phyloP scores from a whole-genome alignment of 106 monocot species.

The Dioscorea alata region DNA sequence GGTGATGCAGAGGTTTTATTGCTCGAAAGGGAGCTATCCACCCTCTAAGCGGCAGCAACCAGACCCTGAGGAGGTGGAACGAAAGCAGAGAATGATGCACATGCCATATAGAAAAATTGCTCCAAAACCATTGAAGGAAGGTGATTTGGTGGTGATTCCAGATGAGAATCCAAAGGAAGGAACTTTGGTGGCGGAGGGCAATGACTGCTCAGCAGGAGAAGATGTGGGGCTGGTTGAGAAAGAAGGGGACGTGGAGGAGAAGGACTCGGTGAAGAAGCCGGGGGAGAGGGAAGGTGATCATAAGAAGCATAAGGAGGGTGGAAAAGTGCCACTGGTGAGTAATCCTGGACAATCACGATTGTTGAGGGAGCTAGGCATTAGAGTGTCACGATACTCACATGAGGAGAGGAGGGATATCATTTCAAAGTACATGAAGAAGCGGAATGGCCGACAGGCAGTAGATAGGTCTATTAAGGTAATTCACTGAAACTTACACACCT shows the following conservation, averaged over 20 bases:
- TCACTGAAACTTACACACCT: too few relatives aligned
- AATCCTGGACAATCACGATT: conserved; percentile 45
- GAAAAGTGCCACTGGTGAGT: conserved; percentile 20
- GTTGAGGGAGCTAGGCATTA: conserved; percentile 64
- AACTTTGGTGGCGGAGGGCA: not conserved
- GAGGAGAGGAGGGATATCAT: conserved; percentile 79
- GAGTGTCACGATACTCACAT: conserved; percentile 51
- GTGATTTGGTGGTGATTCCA: conserved; percentile 23
- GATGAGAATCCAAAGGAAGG: conserved; percentile 24
- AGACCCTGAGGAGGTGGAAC: conserved; percentile 4
- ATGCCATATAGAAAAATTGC: not conserved
- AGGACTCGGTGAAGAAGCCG: not conserved
- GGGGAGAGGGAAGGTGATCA: conserved; percentile 6
- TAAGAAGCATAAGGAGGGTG: not conserved
- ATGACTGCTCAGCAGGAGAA: not conserved
- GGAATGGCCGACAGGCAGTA: conserved; percentile 53
- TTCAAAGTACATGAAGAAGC: conserved; percentile 63
- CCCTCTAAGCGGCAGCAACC: not conserved
- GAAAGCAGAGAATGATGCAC: conserved; percentile 32
- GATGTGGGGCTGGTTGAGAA: not conserved
- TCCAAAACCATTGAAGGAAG: conserved; percentile 10
- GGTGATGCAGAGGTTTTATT: conserved; percentile 56
- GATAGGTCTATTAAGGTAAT: conserved; percentile 54
- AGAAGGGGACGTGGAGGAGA: not conserved
- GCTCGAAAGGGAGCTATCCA: conserved; percentile 30